Evolutionary conservation across 2,329 filamentous ascomycete genomes (phyloP), one percentile per base, ranked within the genome.

Genomic region (Aspergillus sp.): DNA sequence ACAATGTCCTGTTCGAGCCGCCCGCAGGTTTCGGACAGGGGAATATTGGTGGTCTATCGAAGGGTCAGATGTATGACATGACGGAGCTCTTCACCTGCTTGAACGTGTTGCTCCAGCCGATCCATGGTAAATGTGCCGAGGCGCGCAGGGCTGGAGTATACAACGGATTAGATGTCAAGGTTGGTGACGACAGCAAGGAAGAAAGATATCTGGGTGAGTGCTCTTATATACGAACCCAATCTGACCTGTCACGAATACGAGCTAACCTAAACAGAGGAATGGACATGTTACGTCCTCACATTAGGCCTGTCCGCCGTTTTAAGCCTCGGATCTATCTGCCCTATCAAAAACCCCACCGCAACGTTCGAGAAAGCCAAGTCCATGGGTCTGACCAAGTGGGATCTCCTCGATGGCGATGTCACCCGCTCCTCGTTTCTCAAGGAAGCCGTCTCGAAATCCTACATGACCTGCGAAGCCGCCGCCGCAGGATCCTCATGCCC

Each of bases 71-170:
- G 7, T 83, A 81, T 53, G 80, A 84, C 58, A 82, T 84, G 72
- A 80, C 74, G 35, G 82, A 84, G 56, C 71, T 84, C 9, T 84
- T 81, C 81, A 80, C 76, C 7, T 83, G 81, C 56, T 60, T 84
- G 37, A 72, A 73, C 17, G 74, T 77, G 5, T 64, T 85, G 6
- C 63, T 84, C 3, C 74, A 79, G 45, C 74, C 73, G 7, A 75
- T 83, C 43, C 74, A 78, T 48, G 79, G 75, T 1, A 74, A 75
- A 45, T 74, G 74, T 23, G 67, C 69, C 19, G 74, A 81, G 55
- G 81, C 81, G 20, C 70, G 79, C 25, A 66, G 73, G 27, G 72
- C 69, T 49, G 81, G 81, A 5, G 66, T 84, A 27, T 84, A 78
- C 55, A 74, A 81, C n/a, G 68, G 69, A 15, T 73, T 76, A 17